A percentile compares a stretch with the other conserved stretches of the same genome.
These are phyloP conservation scores for Modicella reniformis DNA, from an alignment of 371 early-diverging fungal genomes.

Conservation along the genomic window DNA sequence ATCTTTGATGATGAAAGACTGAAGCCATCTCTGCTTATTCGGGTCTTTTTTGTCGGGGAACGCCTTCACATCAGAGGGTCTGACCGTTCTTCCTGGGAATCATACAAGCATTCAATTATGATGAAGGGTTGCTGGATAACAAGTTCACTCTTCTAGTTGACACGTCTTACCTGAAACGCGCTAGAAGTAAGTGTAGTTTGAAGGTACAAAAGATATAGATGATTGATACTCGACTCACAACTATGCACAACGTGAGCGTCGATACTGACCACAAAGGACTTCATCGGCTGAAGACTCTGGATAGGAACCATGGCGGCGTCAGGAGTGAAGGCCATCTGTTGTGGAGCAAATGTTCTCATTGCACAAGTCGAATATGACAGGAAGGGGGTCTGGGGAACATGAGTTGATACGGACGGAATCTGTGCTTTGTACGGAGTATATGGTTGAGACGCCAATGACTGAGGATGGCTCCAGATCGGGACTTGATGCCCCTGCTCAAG, in stretches of 20 bases:
- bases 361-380: conserved; percentile 31
- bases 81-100: conserved; percentile 27
- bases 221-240: too few species aligned
- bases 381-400: background rate
- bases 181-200: background rate
- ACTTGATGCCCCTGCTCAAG: background rate
- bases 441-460: background rate
- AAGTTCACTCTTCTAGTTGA: background rate
- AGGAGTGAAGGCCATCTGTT: conserved; percentile 20
- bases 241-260: background rate
- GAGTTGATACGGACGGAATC: background rate
- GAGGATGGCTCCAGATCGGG: background rate
- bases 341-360: conserved; percentile 27
- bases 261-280: conserved; percentile 37
- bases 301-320: conserved; percentile 45
- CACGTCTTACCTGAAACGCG: conserved; percentile 17
- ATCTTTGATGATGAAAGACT: conserved; percentile 47
- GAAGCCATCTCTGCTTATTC: conserved; percentile 26
- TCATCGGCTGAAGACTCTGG: conserved; percentile 24
- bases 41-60: conserved; percentile 28
- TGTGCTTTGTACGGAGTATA: background rate
- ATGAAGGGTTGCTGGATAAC: background rate
- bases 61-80: conserved; percentile 28
- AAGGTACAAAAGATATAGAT: too few species aligned
- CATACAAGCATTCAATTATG: background rate